Evolutionary conservation across 2,329 filamentous ascomycete species (phyloP), one percentile per base, ranked within the genome.

Genomic region (Gnomoniopsis sp.): DNA sequence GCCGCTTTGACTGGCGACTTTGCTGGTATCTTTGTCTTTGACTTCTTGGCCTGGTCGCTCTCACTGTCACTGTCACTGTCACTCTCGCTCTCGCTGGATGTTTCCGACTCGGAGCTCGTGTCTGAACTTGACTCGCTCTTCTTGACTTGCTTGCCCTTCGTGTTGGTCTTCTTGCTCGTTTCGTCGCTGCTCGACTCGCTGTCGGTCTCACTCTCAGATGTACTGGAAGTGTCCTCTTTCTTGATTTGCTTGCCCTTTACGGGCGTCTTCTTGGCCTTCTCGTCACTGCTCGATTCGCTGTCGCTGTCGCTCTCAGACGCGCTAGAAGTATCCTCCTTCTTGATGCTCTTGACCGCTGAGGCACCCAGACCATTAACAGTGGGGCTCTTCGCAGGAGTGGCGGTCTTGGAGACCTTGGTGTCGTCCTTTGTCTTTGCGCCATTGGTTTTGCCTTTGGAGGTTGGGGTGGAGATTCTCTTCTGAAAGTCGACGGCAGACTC

Each of bases 31-130:
- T 59, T 60, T 23, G 51, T 33, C 57, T 59, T 63, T 23, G 51
- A 38, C 57, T 61, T 63, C 41, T 60, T 65, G 14, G 62, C 59
- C 12, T 65, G 55, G 15, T 61, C 64, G 34, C 67, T 59, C n/a
- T 65, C 65, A 41, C 69, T 70, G 19, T 71, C 69, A 43, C 65
- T 68, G 57, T 71, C 68, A 21, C 59, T 64, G 14, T 65, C 65
- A 47, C 65, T 68, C 7, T 64, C 66, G 7, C 68, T 67, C 12
- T 68, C 69, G 17, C 59, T 56, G 7, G 62, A 58, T 62, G 59
- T 70, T 2, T 63, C 60, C 7, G 60, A 58, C n/a, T 56, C 60
- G 21, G 61, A 62, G 23, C 47, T 55, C 6, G 67, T 59, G 14
- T 63, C 61, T 2, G 58, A 46, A 19, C 53, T 52, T 14, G 59